Base-by-base conservation (phyloP, 768 basidiomycete genomes). In the Tephrocybe rancida region DNA sequence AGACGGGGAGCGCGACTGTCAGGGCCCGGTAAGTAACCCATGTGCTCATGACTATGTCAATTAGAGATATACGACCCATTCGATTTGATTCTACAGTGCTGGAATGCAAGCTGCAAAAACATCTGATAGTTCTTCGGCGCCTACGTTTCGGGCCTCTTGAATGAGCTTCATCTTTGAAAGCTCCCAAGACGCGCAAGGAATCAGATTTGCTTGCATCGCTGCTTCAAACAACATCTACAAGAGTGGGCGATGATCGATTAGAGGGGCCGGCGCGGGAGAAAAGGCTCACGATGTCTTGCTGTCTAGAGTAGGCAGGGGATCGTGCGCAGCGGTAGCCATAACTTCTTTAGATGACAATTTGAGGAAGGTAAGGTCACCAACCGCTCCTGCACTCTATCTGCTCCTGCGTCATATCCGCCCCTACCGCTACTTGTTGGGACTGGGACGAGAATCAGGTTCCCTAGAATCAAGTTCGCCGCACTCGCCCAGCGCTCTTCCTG, bases 281-380 rank as follows among this genome's bases (percentile, higher is more conserved):
- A 24, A 18, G 27, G n/a, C 60, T 44, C 47, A 64, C 62, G 27
- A 61, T 42, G 27, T 58, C 37, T 16, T 50, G 48, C 30, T 39
- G 24, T 24, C 2, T 29, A 16, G 44, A 14, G 49, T 50, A 41
- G 16, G 19, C 43, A 11, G 35, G n/a, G 47, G 41, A 18, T 16
- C 3, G 29, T 54, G 41, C 5, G 38, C 44, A 3, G 42, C 55
- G 9, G 43, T 48, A 26, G 59, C 37, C 3, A 44, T 29, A 3
- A 69, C 52, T n/a, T 67, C 65, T 1, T 45, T 25, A 35, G 69
- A 70, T 16, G 38, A 26, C 32, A 71, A 55, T 16, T 63, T 60
- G 21, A 71, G 57, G 11, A 51, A 43, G 11, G 21, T 19, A 18
- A 71, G 62, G 5, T 30, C n/a, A n/a, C n/a, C n/a, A n/a, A n/a